Percentiles rank a stretch among this genome's conserved stretches.
Evolutionary conservation across 2,329 filamentous ascomycete species (phyloP).

Genomic region (Fusarium luffae): DNA sequence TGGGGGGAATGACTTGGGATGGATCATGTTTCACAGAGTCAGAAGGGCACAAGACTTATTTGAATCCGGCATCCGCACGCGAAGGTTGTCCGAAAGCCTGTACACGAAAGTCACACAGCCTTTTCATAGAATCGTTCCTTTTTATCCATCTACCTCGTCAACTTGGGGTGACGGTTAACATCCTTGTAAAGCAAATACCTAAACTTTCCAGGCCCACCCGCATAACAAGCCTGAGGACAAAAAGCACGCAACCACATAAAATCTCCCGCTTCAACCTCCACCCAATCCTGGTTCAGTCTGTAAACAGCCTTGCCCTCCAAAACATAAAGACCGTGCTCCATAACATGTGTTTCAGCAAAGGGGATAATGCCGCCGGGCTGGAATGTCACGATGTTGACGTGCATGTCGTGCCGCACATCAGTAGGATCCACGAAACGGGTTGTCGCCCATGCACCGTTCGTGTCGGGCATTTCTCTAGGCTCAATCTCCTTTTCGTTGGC

Average conservation of each 20-base stretch:
- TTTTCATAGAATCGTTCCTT: no score
- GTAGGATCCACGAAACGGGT: conserved; percentile 24
- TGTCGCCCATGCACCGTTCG: conserved; percentile 29
- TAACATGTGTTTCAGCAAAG: conserved; percentile 29
- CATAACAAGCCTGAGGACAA: conserved; percentile 29
- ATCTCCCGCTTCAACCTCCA: conserved; percentile 26
- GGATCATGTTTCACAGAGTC: no score
- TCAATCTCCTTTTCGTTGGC: conserved; percentile 24
- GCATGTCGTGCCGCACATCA: conserved; percentile 28
- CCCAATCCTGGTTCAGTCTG: conserved; percentile 27
- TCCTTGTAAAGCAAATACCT: conserved; percentile 27
- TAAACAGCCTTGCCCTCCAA: conserved; percentile 29
- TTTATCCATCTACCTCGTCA: background rate
- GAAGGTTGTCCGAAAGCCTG: no score
- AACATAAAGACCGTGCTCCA: conserved; percentile 31
- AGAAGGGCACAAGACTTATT: no score
- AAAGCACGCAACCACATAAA: conserved; percentile 32
- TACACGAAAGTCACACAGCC: no score
- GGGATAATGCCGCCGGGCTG: conserved; percentile 24
- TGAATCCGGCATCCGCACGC: no score
- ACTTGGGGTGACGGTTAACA: conserved; percentile 21
- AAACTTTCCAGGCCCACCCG: conserved; percentile 28
- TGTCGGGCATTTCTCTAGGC: conserved; percentile 23
- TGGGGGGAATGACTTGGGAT: no score
- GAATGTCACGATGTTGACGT: conserved; percentile 30